Conservation (phyloP, 2,329 filamentous ascomycete genomes). For the Ceratocystis colombiana region DNA sequence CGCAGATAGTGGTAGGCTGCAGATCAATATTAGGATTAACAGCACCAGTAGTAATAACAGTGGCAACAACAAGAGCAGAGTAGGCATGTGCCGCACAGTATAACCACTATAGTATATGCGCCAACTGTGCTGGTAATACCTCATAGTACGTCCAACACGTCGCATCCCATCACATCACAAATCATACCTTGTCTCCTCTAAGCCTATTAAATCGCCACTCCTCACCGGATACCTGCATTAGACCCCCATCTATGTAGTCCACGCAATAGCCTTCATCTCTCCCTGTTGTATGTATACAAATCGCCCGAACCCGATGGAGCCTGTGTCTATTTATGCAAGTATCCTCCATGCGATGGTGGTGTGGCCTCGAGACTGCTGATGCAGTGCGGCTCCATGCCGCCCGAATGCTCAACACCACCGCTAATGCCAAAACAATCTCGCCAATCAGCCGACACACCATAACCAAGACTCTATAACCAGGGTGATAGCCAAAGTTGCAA, state of each 20-base stretch:
- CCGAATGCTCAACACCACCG: background rate
- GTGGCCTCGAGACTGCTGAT: background rate
- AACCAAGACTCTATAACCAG: background rate
- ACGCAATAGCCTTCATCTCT: background rate
- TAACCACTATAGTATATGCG: background rate
- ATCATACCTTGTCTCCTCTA: background rate
- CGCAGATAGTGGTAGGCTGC: background rate
- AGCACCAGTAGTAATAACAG: background rate
- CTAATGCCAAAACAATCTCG: background rate
- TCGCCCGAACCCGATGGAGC: background rate
- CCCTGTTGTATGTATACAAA: background rate
- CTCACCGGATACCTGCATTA: background rate
- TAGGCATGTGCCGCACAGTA: background rate
- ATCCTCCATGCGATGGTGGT: background rate
- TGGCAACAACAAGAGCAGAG: background rate
- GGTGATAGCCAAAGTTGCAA: background rate
- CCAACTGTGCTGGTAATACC: background rate
- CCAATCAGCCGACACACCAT: background rate
- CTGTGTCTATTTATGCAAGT: slow-evolving; percentile 1
- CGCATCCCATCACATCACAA: background rate
- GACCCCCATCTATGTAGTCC: background rate
- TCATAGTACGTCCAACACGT: background rate
- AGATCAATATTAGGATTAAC: background rate
- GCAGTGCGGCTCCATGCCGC: slow-evolving; percentile 6
- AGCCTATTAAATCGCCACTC: background rate